phyloP scores from a whole-genome alignment of 495 filamentous ascomycete species.

The Wilcoxina mikolae region DNA sequence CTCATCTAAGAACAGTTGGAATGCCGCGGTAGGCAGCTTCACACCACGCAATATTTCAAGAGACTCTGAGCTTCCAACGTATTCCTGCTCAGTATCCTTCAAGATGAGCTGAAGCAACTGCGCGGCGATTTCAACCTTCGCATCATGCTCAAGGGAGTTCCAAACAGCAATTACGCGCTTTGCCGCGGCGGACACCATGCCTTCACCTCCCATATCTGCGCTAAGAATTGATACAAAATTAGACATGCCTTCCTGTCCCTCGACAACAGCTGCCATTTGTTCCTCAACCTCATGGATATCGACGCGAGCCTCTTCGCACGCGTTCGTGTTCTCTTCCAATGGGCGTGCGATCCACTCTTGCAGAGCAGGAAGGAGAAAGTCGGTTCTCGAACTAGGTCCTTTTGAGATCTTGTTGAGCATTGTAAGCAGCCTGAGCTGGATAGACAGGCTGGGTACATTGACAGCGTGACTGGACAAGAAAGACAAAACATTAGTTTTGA shows the following conservation, averaged over 20 bases:
- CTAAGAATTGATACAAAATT: conserved; percentile 42
- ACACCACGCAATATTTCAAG: conserved; percentile 53
- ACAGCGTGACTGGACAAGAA: conserved; percentile 62
- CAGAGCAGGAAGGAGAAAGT: conserved; percentile 54
- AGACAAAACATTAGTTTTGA: conserved; percentile 49
- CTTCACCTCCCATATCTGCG: conserved; percentile 31
- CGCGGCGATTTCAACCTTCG: conserved; percentile 43
- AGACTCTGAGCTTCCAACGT: conserved; percentile 38
- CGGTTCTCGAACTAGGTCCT: conserved; percentile 49
- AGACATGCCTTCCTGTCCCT: conserved; percentile 47
- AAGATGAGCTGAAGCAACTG: conserved; percentile 44
- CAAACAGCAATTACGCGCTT: conserved; percentile 52
- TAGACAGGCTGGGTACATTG: conserved; percentile 46
- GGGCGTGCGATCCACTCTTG: conserved; percentile 41
- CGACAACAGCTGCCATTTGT: conserved; percentile 44
- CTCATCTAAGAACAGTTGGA: conserved; percentile 30
- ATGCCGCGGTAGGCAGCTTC: conserved; percentile 51
- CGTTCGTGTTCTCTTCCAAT: conserved; percentile 30
- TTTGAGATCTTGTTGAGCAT: conserved; percentile 57
- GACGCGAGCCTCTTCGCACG: conserved; percentile 46
- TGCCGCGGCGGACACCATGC: conserved; percentile 41
- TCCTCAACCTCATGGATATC: conserved; percentile 43
- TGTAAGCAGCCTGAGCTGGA: conserved; percentile 55
- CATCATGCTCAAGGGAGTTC: conserved; percentile 50
- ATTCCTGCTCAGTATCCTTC: conserved; percentile 31